These are phyloP conservation scores for Kwoniella dejecticola DNA, from an alignment of 768 basidiomycete species.

Conservation along the genomic window DNA sequence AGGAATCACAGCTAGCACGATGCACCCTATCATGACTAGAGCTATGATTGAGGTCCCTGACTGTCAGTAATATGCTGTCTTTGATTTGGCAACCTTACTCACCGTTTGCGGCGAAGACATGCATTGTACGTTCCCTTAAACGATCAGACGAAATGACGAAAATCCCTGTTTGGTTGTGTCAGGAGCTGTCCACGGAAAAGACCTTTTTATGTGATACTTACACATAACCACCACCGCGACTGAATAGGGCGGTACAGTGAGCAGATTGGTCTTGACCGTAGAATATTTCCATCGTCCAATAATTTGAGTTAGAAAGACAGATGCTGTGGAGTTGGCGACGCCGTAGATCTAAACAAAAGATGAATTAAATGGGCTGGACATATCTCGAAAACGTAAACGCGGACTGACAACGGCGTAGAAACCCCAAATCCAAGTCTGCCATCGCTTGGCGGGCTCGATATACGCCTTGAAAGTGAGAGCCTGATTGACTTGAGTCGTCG, in stretches of 20 bases:
- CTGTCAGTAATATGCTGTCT: too few relatives aligned
- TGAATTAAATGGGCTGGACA: too few relatives aligned
- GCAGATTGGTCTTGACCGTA: slow-evolving; percentile 62
- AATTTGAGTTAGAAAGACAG: slow-evolving; percentile 64
- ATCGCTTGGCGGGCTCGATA: slow-evolving; percentile 22
- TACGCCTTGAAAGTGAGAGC: slow-evolving; percentile 14
- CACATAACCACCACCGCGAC: slow-evolving; percentile 49
- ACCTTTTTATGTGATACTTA: neutral
- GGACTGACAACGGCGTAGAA: slow-evolving; percentile 19
- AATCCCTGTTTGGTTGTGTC: neutral
- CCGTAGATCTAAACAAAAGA: slow-evolving; percentile 25
- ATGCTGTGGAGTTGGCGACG: slow-evolving; percentile 52
- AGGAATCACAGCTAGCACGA: slow-evolving; percentile 18
- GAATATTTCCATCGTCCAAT: slow-evolving; percentile 60
- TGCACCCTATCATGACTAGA: slow-evolving; percentile 22
- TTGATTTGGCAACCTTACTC: neutral
- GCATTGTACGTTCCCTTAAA: slow-evolving; percentile 21
- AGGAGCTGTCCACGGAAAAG: neutral
- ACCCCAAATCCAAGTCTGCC: slow-evolving; percentile 30
- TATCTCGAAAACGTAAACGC: too few relatives aligned
- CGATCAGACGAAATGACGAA: slow-evolving; percentile 21
- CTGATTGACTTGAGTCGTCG: slow-evolving; percentile 26
- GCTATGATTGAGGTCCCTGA: neutral
- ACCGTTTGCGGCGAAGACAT: slow-evolving; percentile 23
- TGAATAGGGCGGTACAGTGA: slow-evolving; percentile 64